These are phyloP conservation scores for Xylaria cubensis DNA, from an alignment of 495 filamentous ascomycete species.

Conservation along the genomic window DNA sequence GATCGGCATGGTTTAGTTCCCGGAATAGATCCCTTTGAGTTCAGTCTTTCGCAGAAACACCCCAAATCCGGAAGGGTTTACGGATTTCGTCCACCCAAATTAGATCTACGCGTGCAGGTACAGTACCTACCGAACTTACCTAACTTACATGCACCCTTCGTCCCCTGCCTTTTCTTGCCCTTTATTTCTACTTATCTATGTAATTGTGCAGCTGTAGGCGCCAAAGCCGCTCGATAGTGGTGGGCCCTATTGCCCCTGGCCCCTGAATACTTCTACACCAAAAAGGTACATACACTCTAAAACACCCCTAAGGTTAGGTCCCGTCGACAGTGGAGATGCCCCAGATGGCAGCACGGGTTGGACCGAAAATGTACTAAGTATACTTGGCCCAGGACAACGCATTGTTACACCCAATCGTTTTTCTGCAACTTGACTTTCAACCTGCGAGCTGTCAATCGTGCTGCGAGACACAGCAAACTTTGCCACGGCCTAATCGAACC, in stretches of 20 bases:
- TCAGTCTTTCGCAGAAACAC: slow-evolving; percentile 4
- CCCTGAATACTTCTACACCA: no score
- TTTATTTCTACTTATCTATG: background rate
- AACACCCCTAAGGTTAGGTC: no score
- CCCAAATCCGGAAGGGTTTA: background rate
- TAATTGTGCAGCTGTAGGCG: background rate
- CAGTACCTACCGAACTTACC: background rate
- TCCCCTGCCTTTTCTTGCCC: background rate
- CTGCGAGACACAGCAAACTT: background rate
- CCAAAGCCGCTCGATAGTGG: slow-evolving; percentile 1
- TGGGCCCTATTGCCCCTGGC: background rate
- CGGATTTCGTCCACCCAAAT: background rate
- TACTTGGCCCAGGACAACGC: background rate
- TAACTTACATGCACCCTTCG: no score
- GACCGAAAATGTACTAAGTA: background rate
- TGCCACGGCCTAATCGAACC: background rate
- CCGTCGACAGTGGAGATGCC: slow-evolving; percentile 2
- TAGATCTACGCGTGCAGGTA: background rate
- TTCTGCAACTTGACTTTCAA: background rate
- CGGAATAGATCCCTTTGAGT: slow-evolving; percentile 1
- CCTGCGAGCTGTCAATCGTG: slow-evolving; percentile 8
- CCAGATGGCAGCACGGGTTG: background rate
- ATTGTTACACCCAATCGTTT: slow-evolving; percentile 2
- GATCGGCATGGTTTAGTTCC: background rate
- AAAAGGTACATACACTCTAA: background rate